Percentiles rank a stretch among this genome's conserved stretches.
Evolutionary conservation across 495 filamentous ascomycete genomes (phyloP).

Genomic region (Penicillium waksmanii): DNA sequence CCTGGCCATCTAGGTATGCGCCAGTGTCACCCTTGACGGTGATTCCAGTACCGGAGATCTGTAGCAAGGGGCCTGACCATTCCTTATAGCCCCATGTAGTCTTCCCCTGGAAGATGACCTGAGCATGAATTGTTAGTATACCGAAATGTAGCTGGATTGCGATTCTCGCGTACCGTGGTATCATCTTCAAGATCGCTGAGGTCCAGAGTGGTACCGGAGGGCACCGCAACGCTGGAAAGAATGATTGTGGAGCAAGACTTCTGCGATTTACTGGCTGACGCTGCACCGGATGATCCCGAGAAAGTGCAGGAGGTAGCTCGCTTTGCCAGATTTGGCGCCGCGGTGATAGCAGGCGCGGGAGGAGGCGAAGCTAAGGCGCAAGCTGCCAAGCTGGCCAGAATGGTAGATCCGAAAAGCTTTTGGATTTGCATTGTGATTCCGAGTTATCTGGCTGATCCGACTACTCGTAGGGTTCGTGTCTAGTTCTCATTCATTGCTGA

Average conservation of each 20-base stretch:
- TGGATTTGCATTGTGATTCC: neutral
- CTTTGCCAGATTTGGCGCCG: conserved; percentile 28
- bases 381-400: conserved; percentile 18
- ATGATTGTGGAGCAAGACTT: conserved; percentile 55
- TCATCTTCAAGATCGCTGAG: conserved; percentile 49
- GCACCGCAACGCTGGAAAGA: conserved; percentile 52
- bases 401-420: neutral
- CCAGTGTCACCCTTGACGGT: conserved; percentile 48
- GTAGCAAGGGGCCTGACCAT: conserved; percentile 54
- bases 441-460: neutral
- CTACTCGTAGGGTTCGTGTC: neutral
- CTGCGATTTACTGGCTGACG: conserved; percentile 45
- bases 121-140: neutral
- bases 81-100: conserved; percentile 60
- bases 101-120: conserved; percentile 56
- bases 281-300: conserved; percentile 30
- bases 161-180: conserved; percentile 37
- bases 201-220: conserved; percentile 55
- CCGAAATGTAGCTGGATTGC: neutral
- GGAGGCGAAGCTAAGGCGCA: conserved; percentile 22
- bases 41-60: conserved; percentile 51
- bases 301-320: conserved; percentile 26
- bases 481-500: neutral
- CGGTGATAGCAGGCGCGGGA: conserved; percentile 29
- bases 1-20: conserved; percentile 48